phyloP scores from a whole-genome alignment of 2,329 filamentous ascomycete genomes.

The Trichoderma sp. region DNA sequence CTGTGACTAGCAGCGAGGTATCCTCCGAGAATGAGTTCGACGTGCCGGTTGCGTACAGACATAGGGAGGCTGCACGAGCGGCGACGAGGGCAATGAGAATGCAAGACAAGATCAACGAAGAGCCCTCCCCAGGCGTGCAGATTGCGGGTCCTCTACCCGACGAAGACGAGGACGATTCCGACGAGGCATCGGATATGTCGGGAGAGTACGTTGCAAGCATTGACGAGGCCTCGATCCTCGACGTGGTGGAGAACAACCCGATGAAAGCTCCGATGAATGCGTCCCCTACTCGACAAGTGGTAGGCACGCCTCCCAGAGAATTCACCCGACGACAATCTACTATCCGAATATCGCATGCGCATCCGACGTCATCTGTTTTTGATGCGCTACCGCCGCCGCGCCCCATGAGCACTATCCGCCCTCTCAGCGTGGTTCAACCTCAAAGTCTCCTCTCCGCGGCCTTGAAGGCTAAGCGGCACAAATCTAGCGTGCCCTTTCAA shows the following conservation, averaged over 20 bases:
- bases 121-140: constrained; percentile 43
- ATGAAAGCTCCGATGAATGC: constrained; percentile 50
- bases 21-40: constrained; percentile 82
- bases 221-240: constrained; percentile 71
- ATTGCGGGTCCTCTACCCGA: constrained; percentile 55
- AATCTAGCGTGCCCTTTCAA: constrained; percentile 72
- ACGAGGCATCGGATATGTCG: constrained; percentile 63
- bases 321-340: constrained; percentile 64
- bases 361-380: constrained; percentile 58
- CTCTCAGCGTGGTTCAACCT: constrained; percentile 67
- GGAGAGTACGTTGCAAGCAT: constrained; percentile 67
- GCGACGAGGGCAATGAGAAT: constrained; percentile 48
- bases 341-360: constrained; percentile 61
- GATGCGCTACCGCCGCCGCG: constrained; percentile 71
- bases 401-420: constrained; percentile 64
- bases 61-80: constrained; percentile 61
- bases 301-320: constrained; percentile 64
- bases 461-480: constrained; percentile 69
- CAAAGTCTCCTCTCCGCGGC: constrained; percentile 72
- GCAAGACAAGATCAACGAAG: constrained; percentile 44
- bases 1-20: constrained; percentile 79
- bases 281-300: constrained; percentile 58
- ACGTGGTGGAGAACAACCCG: constrained; percentile 57
- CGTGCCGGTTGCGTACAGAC: constrained; percentile 63
- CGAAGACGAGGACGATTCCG: constrained; percentile 61